A percentile compares a stretch with the other conserved stretches of the same genome.
phyloP scores from a whole-genome alignment of 768 basidiomycete species.

The Pluteus cervinus region DNA sequence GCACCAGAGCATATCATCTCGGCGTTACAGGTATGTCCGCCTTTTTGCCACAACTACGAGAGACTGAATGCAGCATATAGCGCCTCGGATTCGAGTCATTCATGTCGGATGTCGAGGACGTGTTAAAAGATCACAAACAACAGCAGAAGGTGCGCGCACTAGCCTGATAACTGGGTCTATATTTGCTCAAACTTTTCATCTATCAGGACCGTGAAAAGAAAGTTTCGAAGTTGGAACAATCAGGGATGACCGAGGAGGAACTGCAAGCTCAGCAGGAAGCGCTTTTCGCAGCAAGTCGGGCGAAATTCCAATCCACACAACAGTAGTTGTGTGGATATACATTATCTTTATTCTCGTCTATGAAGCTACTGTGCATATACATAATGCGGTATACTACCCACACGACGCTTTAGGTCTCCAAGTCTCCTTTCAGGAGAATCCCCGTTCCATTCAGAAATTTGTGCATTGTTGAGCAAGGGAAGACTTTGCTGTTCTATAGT shows the following conservation, averaged over 20 bases:
- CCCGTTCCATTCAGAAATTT: constrained; percentile 55
- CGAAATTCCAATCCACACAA: constrained; percentile 64
- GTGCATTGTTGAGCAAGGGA: constrained; percentile 39
- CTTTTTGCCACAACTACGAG: not conserved
- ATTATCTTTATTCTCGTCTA: constrained; percentile 25
- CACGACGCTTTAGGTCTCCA: constrained; percentile 40
- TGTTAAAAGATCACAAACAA: constrained; percentile 94
- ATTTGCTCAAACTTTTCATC: not conserved
- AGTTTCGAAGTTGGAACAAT: constrained; percentile 81
- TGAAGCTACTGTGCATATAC: constrained; percentile 25
- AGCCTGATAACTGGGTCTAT: constrained; percentile 1
- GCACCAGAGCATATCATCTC: constrained; percentile 94
- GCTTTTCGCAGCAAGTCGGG: constrained; percentile 88
- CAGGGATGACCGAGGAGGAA: constrained; percentile 89
- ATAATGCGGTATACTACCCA: constrained; percentile 26
- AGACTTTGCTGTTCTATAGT: constrained; percentile 78
- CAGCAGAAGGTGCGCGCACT: constrained; percentile 70
- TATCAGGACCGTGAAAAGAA: constrained; percentile 85
- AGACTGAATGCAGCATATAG: constrained; percentile 32
- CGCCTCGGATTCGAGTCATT: constrained; percentile 91
- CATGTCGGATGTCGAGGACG: constrained; percentile 84
- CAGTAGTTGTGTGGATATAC: constrained; percentile 26
- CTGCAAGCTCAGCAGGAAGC: constrained; percentile 82
- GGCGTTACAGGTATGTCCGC: constrained; percentile 70
- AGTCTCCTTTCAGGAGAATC: constrained; percentile 57